Base-by-base conservation (phyloP, 305 asterid species). In the Fraxinus sp. region DNA sequence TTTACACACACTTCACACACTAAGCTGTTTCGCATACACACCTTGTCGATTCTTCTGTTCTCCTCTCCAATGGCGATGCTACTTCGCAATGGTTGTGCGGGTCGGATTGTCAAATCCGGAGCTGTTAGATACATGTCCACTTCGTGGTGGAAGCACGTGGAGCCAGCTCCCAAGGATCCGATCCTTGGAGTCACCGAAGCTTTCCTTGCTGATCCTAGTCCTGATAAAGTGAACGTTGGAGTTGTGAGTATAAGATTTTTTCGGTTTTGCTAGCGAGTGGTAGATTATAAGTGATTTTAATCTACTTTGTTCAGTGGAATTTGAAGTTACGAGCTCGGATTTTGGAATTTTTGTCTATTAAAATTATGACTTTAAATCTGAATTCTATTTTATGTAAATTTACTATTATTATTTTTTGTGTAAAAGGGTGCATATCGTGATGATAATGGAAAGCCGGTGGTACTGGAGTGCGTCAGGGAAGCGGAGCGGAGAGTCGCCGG, bases 161-260 rank as follows among this genome's bases (percentile, higher is more conserved):
- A 96, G 87, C 98, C 97, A n/a, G 99, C 99, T 73, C 89, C 98
- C 1, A 94, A 93, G 86, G 99, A 96, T 86, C 99, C 99, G 73
- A 96, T 96, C 86, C 97, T 96, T 77, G 99, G 99, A 57, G 99
- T 96, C 32, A 94, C 98, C 79, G 98, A 96, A 86, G 98, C 99
- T 81, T 96, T 93, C 39, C 93, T 96, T 36, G 97, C 99, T 57
- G 98, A 96, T 92, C 91, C 95, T 74, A 83, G 86, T 70, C 98
- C 98, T 0, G 39, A 77, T 22, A 96, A 96, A 94, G 98, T 96
- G 87, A 96, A 96, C 79, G 99, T 96, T 62, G 99, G 99, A 86
- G 99, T 96, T 24, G 99, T 96, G 85, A 88, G 99, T 90, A 70
- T 30, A 66, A 11, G 64, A 3, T 80, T 20, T 44, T 13, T 46